Evolutionary conservation across 352 stramenopile species (phyloP).

Genomic region (Globisporangium nagaii): DNA sequence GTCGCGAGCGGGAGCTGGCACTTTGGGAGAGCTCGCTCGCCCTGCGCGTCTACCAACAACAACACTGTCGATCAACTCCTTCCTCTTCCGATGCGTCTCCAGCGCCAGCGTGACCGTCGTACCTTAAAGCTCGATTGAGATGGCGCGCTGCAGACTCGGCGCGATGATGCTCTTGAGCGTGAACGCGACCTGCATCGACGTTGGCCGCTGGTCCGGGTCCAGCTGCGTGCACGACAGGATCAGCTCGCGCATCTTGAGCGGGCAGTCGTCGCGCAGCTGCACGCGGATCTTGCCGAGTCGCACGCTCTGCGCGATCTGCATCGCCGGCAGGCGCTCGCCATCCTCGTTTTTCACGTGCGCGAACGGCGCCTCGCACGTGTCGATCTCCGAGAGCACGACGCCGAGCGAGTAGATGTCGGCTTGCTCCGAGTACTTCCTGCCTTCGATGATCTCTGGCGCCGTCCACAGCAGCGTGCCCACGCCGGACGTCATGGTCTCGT

Average conservation of each 20-base stretch:
- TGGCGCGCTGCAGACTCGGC: slow-evolving; percentile 25
- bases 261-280: slow-evolving; percentile 50
- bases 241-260: slow-evolving; percentile 42
- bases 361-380: slow-evolving; percentile 63
- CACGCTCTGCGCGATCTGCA: slow-evolving; percentile 68
- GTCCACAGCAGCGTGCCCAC: slow-evolving; percentile 83
- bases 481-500: slow-evolving; percentile 75
- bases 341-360: slow-evolving; percentile 34
- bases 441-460: slow-evolving; percentile 84
- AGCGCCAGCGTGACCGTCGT: too few species aligned
- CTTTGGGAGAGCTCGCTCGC: too few species aligned
- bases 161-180: slow-evolving; percentile 73
- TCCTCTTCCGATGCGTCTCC: too few species aligned
- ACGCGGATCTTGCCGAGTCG: slow-evolving; percentile 48
- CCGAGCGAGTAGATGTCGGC: slow-evolving; percentile 88
- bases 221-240: slow-evolving; percentile 56
- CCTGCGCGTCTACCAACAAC: too few species aligned
- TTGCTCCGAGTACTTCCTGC: slow-evolving; percentile 82
- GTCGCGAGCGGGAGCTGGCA: too few species aligned
- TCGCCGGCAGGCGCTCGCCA: slow-evolving; percentile 49
- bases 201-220: slow-evolving; percentile 53
- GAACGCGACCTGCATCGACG: slow-evolving; percentile 67
- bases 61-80: too few species aligned
- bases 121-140: slow-evolving; percentile 11
- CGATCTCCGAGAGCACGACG: slow-evolving; percentile 76